Percentiles rank a stretch among this genome's conserved stretches.
Conservation (phyloP, 331 rosid genomes). For the Saraca asoca region DNA sequence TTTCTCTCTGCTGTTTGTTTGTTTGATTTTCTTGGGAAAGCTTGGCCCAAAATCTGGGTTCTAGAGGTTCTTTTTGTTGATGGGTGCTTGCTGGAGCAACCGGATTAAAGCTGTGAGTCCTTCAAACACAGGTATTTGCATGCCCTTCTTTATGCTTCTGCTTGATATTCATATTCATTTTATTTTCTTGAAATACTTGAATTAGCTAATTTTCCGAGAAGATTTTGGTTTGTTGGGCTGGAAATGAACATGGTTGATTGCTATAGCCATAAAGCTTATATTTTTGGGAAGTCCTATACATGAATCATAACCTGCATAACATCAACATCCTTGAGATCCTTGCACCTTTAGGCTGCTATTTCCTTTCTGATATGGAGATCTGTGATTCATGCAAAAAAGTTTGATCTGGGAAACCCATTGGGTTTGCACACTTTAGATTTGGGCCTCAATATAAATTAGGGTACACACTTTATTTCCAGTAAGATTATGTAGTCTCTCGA, state of each 20-base stretch:
- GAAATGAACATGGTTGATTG: slow-evolving; percentile 19
- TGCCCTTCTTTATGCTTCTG: neutral
- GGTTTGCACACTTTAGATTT: slow-evolving; percentile 23
- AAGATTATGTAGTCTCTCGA: neutral
- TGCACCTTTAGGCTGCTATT: slow-evolving; percentile 34
- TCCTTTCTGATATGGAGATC: slow-evolving; percentile 33
- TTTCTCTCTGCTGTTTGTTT: slow-evolving; percentile 15
- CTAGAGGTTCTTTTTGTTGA: slow-evolving; percentile 45
- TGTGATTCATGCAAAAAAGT: slow-evolving; percentile 10
- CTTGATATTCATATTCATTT: neutral
- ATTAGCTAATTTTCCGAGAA: neutral
- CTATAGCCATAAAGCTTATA: slow-evolving; percentile 16
- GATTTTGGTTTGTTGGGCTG: slow-evolving; percentile 30
- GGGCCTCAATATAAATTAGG: neutral
- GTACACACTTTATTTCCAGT: slow-evolving; percentile 4
- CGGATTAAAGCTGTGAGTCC: slow-evolving; percentile 69
- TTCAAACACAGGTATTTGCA: slow-evolving; percentile 57
- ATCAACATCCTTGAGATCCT: slow-evolving; percentile 33
- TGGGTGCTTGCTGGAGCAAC: slow-evolving; percentile 96
- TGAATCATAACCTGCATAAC: slow-evolving; percentile 13
- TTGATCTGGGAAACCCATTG: slow-evolving; percentile 28
- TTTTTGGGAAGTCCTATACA: slow-evolving; percentile 33
- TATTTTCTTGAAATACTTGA: neutral
- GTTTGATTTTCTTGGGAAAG: slow-evolving; percentile 26
- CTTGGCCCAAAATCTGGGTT: slow-evolving; percentile 3